Evolutionary conservation across 345 rosid species (phyloP), one percentile per base, ranked within the genome.

Genomic region (Noccaea caerulescens): DNA sequence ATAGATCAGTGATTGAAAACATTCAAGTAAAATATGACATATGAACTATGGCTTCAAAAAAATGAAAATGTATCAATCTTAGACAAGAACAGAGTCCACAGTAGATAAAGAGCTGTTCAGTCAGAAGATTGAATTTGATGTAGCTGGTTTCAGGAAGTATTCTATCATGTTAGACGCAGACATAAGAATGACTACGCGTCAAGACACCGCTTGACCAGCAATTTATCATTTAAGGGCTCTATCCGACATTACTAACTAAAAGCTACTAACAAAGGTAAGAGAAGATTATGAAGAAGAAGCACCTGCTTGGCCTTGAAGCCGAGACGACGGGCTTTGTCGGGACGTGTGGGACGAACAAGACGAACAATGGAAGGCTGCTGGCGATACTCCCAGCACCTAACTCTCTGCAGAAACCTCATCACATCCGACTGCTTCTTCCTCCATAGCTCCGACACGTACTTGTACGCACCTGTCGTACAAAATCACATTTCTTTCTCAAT

Each of bases 301-400:
- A 92, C 99, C 98, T 95, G 98, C 81, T 95, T 95, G 77, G 99
- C 99, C 80, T 95, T 95, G 89, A 92, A 95, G 30, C 98, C 99
- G 54, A 92, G 59, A 63, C 92, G 87, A 54, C 99, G 92, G 46
- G 99, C 98, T 81, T 86, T 92, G 80, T 95, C 97, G 3, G 99
- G 99, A 76, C 97, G 99, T 14, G 98, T 92, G 52, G 99, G 96
- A 37, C 71, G 95, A 45, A 86, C 89, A 43, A 95, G 84, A 41
- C 98, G 96, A 27, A 95, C 98, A 33, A 95, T 95, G 1, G 99
- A 92, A 44, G 99, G 96, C 68, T 87, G 96, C 58, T 95, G 99
- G 9, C 98, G 85, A 75, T 95, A 95, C 81, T 92, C 98, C 99
- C 99, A 94, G 75, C 99, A 94, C 87, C 99, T 94, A 45, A 94